Evolutionary conservation across 2,329 filamentous ascomycete species (phyloP), one percentile per base, ranked within the genome.

Genomic region (Ophiostoma perfectum): DNA sequence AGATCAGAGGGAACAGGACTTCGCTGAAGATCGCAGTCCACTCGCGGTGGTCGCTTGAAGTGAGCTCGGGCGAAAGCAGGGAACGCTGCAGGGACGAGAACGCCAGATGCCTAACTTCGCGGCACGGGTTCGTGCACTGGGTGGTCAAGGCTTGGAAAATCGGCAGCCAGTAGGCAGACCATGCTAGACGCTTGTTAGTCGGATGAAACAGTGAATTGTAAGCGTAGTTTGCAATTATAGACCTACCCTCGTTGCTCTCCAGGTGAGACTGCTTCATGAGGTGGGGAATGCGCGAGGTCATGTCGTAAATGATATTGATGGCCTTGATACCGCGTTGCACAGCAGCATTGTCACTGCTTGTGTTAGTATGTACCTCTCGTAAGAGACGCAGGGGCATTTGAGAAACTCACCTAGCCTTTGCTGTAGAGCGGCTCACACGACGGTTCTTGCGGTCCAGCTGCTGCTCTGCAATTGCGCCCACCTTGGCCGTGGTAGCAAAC

Each of bases 161-260:
- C 1, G 94, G 95, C 14, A 93, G 89, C 95, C 95, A 99, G 77
- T 99, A 99, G 8, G 95, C 92, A 66, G 92, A 93, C 95, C 95
- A 99, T 14, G 95, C 60, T 52, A n/a, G 14, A n/a, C 27, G 27
- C 27, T 16, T 16, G 45, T 49, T 95, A 64, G 8, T 44, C 42
- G 1, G 11, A 44, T 12, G 7, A 6, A 44, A 1, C 42, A 44
- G 11, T 44, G 42, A 12, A 44, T 44, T 12, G 42, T 7, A 44
- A 38, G 9, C 27, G 39, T 63, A 67, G 36, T 14, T n/a, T 65
- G 73, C 70, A 55, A 73, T 72, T 77, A 55, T n/a, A 4, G 18
- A 52, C 49, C 8, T 18, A 52, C 49, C 81, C 83, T 97, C 91
- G 70, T 84, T 91, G 70, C 86, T 89, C 76, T 97, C 95, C 2